phyloP scores from a whole-genome alignment of 108 stramenopile genomes.

The Stephanodiscus triporus region DNA sequence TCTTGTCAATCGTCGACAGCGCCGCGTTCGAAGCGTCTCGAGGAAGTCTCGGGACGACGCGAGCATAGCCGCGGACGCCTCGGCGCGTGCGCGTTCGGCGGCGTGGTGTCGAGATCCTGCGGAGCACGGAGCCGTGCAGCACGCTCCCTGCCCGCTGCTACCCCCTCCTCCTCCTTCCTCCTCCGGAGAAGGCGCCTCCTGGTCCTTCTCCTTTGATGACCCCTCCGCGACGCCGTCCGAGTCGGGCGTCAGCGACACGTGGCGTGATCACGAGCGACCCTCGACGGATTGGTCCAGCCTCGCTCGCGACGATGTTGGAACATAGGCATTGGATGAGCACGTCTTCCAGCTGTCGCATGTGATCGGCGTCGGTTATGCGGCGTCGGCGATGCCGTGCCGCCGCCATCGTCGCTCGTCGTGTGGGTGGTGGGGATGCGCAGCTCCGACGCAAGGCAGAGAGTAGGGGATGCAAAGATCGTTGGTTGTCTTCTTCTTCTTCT shows the following conservation, averaged over 20 bases:
- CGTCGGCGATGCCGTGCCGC: neutral
- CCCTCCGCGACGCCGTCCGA: neutral
- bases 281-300: slow-evolving; percentile 43
- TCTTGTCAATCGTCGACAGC: slow-evolving; percentile 11
- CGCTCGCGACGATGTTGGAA: slow-evolving; percentile 36
- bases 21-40: slow-evolving; percentile 8
- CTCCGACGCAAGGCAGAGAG: slow-evolving; percentile 20
- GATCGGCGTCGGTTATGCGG: neutral
- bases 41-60: slow-evolving; percentile 19
- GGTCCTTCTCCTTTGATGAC: too few species aligned
- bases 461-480: slow-evolving; percentile 32
- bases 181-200: neutral
- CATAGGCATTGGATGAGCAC: slow-evolving; percentile 50
- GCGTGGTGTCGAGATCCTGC: slow-evolving; percentile 29
- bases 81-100: slow-evolving; percentile 4
- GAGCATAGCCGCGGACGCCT: slow-evolving; percentile 30
- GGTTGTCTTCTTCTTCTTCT: neutral
- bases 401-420: neutral
- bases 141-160: neutral
- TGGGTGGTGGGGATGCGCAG: slow-evolving; percentile 21
- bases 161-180: neutral
- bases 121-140: slow-evolving; percentile 39
- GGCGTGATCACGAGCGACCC: slow-evolving; percentile 22
- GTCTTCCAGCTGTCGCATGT: slow-evolving; percentile 44
- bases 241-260: slow-evolving; percentile 7